These are phyloP conservation scores for Globisporangium iwayamae DNA, from an alignment of 352 stramenopile genomes.

Conservation along the genomic window DNA sequence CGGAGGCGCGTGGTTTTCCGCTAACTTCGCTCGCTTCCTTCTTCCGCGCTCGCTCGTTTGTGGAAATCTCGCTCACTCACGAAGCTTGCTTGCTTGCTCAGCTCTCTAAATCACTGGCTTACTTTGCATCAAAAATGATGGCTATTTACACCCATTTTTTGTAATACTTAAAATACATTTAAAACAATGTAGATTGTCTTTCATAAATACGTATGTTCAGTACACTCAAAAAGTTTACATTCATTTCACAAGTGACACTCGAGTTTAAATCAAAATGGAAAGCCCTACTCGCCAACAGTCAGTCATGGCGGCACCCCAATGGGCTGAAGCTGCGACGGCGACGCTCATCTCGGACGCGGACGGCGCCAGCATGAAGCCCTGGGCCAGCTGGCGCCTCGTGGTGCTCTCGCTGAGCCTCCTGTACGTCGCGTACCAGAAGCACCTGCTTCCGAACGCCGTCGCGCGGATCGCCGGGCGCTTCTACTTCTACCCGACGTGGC, in stretches of 20 bases:
- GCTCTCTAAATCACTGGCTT: neutral
- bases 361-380: neutral
- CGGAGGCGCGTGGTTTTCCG: neutral
- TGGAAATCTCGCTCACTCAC: constrained; percentile 1
- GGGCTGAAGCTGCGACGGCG: neutral
- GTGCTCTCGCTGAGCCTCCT: constrained; percentile 34
- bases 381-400: constrained; percentile 14
- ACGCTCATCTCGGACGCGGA: neutral
- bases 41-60: constrained; percentile 11
- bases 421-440: constrained; percentile 89
- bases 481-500: constrained; percentile 93
- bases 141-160: neutral
- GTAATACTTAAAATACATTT: neutral
- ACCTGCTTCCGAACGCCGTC: constrained; percentile 76
- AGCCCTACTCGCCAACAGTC: neutral
- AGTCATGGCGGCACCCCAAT: neutral
- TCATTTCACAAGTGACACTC: neutral
- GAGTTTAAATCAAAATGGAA: neutral
- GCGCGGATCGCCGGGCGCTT: constrained; percentile 72
- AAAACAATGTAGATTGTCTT: neutral
- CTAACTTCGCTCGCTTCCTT: constrained; percentile 5
- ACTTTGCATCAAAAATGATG: neutral
- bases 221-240: neutral
- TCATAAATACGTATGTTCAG: neutral
- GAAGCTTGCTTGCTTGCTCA: no score